Evolutionary conservation across 2,329 filamentous ascomycete genomes (phyloP).

Genomic region (Tolypocladium ovalisporum): DNA sequence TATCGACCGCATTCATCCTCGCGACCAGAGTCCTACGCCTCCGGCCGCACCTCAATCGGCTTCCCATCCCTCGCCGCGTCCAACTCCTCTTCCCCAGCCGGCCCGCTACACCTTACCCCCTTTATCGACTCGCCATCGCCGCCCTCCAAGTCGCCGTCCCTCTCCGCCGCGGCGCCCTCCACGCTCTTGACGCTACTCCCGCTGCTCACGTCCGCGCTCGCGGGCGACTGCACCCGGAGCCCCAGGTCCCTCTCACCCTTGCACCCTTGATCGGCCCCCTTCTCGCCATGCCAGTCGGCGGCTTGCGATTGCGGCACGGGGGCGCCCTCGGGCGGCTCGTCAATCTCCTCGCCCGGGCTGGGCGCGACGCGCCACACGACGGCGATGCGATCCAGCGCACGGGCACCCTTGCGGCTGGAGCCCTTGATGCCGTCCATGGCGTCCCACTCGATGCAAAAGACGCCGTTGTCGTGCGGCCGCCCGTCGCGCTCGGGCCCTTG

Average conservation of each 20-base stretch:
- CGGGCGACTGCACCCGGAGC: constrained; percentile 51
- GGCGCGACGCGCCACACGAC: constrained; percentile 64
- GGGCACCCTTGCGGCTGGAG: constrained; percentile 67
- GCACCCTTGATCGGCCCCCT: constrained; percentile 26
- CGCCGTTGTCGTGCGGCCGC: constrained; percentile 53
- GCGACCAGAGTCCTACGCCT: neutral
- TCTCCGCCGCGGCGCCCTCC: constrained; percentile 5
- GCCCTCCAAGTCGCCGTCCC: constrained; percentile 1
- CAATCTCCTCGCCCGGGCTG: constrained; percentile 25
- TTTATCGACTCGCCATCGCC: constrained; percentile 13
- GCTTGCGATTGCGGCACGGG: constrained; percentile 58
- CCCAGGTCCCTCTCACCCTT: constrained; percentile 52
- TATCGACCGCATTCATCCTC: neutral
- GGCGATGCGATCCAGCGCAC: constrained; percentile 69
- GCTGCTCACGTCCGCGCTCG: constrained; percentile 57
- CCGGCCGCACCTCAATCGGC: neutral
- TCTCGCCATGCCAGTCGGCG: constrained; percentile 63
- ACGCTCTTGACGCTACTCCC: constrained; percentile 46
- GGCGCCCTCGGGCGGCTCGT: constrained; percentile 55
- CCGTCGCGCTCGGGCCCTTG: constrained; percentile 59
- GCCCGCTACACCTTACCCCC: constrained; percentile 25
- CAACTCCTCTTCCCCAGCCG: constrained; percentile 21
- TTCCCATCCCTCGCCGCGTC: constrained; percentile 5
- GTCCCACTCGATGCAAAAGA: constrained; percentile 49
- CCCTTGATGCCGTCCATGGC: constrained; percentile 92